phyloP scores from a whole-genome alignment of 192 early-diverging fungal species.

The Phycomyces blakesleeanus region DNA sequence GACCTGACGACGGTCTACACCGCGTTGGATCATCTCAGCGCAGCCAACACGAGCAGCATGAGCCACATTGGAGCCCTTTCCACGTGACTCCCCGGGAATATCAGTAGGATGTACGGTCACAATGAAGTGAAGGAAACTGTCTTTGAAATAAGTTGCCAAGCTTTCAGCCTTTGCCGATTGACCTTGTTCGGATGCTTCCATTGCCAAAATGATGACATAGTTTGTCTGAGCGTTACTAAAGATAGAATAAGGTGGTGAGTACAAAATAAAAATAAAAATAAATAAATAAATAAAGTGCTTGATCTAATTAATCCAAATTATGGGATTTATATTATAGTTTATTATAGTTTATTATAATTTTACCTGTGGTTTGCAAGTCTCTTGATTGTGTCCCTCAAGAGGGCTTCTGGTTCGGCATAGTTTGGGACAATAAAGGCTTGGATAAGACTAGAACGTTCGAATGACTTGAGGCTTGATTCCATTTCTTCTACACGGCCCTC shows the following conservation, averaged over 20 bases:
- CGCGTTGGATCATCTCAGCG: conserved; percentile 26
- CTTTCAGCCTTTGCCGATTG: conserved; percentile 50
- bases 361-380: conserved; percentile 63
- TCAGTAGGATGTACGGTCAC: conserved; percentile 65
- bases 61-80: conserved; percentile 71
- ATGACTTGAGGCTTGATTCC: conserved; percentile 29
- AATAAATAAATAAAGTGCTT: conserved; percentile 11
- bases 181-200: conserved; percentile 69
- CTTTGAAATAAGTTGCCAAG: conserved; percentile 50
- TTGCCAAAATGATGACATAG: conserved; percentile 65
- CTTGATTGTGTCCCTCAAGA: conserved; percentile 67
- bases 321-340: conserved; percentile 3
- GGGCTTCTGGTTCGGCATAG: conserved; percentile 65
- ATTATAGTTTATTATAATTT: conserved; percentile 1
- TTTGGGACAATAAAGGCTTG: conserved; percentile 74
- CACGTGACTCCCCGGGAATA: conserved; percentile 64
- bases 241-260: neutral
- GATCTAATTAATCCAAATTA: neutral
- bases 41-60: conserved; percentile 52
- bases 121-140: conserved; percentile 65
- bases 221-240: conserved; percentile 43
- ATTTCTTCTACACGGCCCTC: conserved; percentile 29
- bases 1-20: conserved; percentile 48
- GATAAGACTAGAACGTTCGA: conserved; percentile 39
- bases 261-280: too few relatives aligned